Conservation (phyloP, 108 stramenopile species). For the Schizochytrium sp. region DNA sequence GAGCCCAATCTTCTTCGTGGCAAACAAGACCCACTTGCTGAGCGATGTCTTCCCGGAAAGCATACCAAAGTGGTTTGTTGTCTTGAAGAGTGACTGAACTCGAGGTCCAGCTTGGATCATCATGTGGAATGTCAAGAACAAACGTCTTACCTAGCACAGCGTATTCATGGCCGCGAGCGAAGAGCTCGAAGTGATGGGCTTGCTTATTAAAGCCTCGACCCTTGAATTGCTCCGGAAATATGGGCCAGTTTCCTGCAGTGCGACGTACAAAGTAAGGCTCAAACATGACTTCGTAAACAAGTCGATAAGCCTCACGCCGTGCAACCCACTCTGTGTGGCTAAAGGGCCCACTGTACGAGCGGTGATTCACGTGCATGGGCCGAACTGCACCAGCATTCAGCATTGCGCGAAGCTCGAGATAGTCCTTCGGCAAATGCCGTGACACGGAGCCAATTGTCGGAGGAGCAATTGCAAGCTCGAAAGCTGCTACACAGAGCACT, state of each 20-base stretch:
- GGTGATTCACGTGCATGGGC: slow-evolving; percentile 17
- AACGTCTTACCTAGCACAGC: slow-evolving; percentile 1
- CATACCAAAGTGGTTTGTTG: slow-evolving; percentile 6
- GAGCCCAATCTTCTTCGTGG: slow-evolving; percentile 32
- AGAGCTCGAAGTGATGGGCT: slow-evolving; percentile 48
- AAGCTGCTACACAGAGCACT: slow-evolving; percentile 25
- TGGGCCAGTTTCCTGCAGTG: neutral
- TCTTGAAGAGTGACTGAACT: neutral
- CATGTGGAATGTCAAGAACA: slow-evolving; percentile 33
- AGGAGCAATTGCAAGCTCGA: neutral
- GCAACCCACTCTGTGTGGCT: slow-evolving; percentile 8
- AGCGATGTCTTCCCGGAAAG: neutral
- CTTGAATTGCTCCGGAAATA: slow-evolving; percentile 27
- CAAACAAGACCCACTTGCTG: neutral
- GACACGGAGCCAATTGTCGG: neutral
- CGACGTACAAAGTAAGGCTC: slow-evolving; percentile 48
- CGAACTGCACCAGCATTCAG: slow-evolving; percentile 16
- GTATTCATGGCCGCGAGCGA: neutral
- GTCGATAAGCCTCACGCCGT: neutral
- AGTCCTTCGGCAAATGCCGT: neutral
- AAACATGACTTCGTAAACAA: slow-evolving; percentile 54
- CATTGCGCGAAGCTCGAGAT: neutral
- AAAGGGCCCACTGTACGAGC: slow-evolving; percentile 39
- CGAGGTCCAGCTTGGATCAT: neutral
- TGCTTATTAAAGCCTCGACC: slow-evolving; percentile 57